phyloP scores from a whole-genome alignment of 2,329 filamentous ascomycete species.

The Tolypocladium paradoxum region DNA sequence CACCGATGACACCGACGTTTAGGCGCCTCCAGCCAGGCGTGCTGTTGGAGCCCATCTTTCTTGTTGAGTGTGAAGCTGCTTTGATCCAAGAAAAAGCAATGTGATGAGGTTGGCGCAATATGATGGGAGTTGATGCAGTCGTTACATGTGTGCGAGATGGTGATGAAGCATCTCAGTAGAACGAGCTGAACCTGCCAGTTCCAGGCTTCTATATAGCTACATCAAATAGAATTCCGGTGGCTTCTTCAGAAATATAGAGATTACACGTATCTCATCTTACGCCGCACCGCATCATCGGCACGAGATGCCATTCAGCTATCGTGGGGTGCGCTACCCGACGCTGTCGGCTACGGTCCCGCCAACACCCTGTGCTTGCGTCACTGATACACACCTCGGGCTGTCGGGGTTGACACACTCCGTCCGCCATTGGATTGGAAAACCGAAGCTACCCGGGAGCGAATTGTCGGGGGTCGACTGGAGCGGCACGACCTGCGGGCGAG shows the following conservation, averaged over 20 bases:
- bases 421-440: not conserved
- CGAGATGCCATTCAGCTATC: not conserved
- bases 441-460: not conserved
- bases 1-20: slow-evolving; percentile 32
- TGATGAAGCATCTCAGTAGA: not conserved
- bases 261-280: not conserved
- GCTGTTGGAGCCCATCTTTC: slow-evolving; percentile 14
- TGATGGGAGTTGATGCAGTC: not conserved
- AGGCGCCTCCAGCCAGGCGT: slow-evolving; percentile 31
- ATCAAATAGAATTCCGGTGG: not conserved
- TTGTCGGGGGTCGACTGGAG: no score
- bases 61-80: not conserved
- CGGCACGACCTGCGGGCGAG: no score
- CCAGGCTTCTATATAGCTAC: not conserved
- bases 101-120: not conserved
- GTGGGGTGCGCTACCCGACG: not conserved
- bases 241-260: not conserved
- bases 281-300: not conserved
- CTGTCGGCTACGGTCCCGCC: not conserved
- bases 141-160: not conserved
- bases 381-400: not conserved
- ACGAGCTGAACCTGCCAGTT: not conserved
- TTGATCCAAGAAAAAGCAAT: not conserved
- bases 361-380: not conserved
- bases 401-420: not conserved